Percentiles rank a stretch among this genome's conserved stretches.
phyloP scores from a whole-genome alignment of 192 early-diverging fungal genomes.

The Coemansia sp. region DNA sequence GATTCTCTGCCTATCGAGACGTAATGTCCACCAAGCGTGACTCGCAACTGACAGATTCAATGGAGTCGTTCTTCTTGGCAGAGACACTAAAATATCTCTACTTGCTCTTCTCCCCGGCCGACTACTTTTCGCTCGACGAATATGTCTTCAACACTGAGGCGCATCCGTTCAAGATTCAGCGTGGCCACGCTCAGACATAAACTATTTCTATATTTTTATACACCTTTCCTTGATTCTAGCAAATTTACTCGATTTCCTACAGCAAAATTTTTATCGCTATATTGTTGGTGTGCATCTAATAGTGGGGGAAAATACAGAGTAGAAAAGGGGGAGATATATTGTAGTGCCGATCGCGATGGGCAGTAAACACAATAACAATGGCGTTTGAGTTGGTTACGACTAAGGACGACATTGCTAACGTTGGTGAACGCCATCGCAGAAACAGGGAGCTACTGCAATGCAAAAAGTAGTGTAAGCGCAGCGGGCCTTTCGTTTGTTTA shows the following conservation, averaged over 20 bases:
- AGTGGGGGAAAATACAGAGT: not conserved
- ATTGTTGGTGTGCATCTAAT: no score
- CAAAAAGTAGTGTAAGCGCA: not conserved
- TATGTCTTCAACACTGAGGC: slow-evolving; percentile 97
- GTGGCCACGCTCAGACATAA: not conserved
- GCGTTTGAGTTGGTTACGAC: not conserved
- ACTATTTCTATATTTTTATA: not conserved
- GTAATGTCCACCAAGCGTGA: slow-evolving; percentile 41
- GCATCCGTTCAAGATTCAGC: slow-evolving; percentile 77
- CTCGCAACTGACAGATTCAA: slow-evolving; percentile 38
- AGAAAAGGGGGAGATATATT: not conserved
- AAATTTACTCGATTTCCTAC: not conserved
- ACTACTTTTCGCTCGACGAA: slow-evolving; percentile 73
- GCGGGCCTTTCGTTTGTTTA: not conserved
- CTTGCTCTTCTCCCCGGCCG: slow-evolving; percentile 75
- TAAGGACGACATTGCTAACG: slow-evolving; percentile 9
- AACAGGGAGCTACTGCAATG: slow-evolving; percentile 1
- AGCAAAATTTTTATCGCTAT: not conserved
- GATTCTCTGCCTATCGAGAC: slow-evolving; percentile 61
- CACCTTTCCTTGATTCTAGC: not conserved
- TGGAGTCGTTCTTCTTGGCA: slow-evolving; percentile 69
- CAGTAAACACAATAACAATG: slow-evolving; percentile 15
- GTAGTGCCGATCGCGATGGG: slow-evolving; percentile 1
- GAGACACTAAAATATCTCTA: slow-evolving; percentile 96
- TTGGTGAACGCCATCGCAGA: slow-evolving; percentile 6